Conservation (phyloP, 495 filamentous ascomycete genomes). For the Hyaloscypha hepaticicola region DNA sequence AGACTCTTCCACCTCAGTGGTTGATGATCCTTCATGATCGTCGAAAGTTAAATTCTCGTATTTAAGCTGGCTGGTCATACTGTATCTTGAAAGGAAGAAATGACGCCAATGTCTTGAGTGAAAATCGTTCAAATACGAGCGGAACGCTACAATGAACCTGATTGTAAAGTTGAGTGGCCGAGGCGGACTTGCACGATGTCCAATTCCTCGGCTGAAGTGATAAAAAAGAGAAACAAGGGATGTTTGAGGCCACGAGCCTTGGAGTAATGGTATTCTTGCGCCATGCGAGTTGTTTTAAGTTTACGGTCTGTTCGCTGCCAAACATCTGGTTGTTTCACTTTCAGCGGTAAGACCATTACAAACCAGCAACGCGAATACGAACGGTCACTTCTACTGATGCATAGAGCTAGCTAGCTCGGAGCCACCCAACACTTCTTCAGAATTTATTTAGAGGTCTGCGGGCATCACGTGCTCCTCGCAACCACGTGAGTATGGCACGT, state of each 20-base stretch:
- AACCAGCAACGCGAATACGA: not conserved
- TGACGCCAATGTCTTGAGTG: conserved; percentile 1
- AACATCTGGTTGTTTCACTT: not conserved
- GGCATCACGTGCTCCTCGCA: no score
- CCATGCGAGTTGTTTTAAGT: not conserved
- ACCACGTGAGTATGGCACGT: no score
- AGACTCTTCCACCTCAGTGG: conserved; percentile 43
- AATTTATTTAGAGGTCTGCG: no score
- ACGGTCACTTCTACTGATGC: no score
- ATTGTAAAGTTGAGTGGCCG: not conserved
- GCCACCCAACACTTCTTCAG: no score
- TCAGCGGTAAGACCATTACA: not conserved
- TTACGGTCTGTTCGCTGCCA: not conserved
- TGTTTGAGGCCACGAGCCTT: conserved; percentile 2
- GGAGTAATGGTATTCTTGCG: not conserved
- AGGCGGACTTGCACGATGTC: conserved; percentile 2
- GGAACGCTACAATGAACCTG: not conserved
- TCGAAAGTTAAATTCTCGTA: conserved; percentile 24
- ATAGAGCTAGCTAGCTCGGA: no score
- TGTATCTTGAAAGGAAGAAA: not conserved
- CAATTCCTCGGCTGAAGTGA: not conserved
- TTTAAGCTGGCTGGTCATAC: conserved; percentile 9
- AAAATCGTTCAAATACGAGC: not conserved
- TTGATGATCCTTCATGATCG: conserved; percentile 38
- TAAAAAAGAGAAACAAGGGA: not conserved